Percentiles rank a stretch among this genome's conserved stretches.
phyloP scores from a whole-genome alignment of 305 asterid genomes.

The Ruellia speciosa region DNA sequence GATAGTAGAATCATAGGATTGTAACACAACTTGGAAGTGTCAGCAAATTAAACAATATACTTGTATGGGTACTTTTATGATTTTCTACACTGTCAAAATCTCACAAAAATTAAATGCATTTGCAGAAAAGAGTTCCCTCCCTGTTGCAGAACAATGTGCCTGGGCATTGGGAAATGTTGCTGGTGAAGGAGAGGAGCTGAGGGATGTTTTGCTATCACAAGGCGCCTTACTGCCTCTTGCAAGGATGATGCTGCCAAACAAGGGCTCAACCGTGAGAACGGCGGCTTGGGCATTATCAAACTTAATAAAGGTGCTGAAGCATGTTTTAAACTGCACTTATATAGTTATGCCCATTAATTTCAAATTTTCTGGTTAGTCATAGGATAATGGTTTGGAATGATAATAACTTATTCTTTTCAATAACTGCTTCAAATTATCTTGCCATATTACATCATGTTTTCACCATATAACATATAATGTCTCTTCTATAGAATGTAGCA shows the following conservation, averaged over 20 bases:
- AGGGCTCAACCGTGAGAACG: slow-evolving; percentile 94
- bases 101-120: not conserved
- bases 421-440: too few species aligned
- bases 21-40: too few species aligned
- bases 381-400: too few species aligned
- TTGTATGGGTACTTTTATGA: not conserved
- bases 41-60: too few species aligned
- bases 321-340: slow-evolving; percentile 14
- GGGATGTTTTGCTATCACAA: slow-evolving; percentile 68
- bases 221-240: slow-evolving; percentile 90
- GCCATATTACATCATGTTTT: too few species aligned
- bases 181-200: slow-evolving; percentile 85
- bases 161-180: slow-evolving; percentile 99
- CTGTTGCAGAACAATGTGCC: slow-evolving; percentile 98
- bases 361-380: not conserved
- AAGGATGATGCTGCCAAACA: slow-evolving; percentile 85
- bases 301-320: slow-evolving; percentile 70
- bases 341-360: slow-evolving; percentile 4
- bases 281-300: slow-evolving; percentile 99
- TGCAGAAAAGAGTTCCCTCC: slow-evolving; percentile 73
- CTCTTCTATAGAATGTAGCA: too few species aligned
- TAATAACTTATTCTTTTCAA: too few species aligned
- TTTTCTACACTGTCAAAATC: not conserved
- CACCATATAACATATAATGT: too few species aligned
- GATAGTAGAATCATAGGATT: too few species aligned